Evolutionary conservation across 2,329 filamentous ascomycete genomes (phyloP), one percentile per base, ranked within the genome.

Genomic region (Fusarium sp.): DNA sequence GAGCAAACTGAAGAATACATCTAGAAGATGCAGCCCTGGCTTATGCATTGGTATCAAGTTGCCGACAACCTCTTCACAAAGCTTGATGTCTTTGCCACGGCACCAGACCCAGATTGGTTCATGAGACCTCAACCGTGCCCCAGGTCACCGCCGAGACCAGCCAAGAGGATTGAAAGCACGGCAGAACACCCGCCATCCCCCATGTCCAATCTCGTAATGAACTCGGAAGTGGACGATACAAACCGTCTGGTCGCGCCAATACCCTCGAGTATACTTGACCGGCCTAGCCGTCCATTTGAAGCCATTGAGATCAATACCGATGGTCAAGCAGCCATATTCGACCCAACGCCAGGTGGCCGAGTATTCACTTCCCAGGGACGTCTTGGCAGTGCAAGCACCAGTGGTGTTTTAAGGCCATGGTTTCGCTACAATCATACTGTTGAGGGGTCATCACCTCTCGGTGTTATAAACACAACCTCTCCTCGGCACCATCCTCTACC

Each of bases 61-160:
- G 77, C 74, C 15, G 70, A 79, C 8, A 16, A n/a, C 10, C 69
- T 82, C 19, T 78, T 80, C 44, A 9, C 23, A 3, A 23, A n/a
- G 18, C 66, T 76, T 21, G 23, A 44, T 5, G 64, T 80, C 19
- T 15, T 18, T 21, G 58, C 69, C 19, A 33, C 12, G 5, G 21
- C 71, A 8, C 80, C 80, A 13, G 46, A 64, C 10, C 37, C 68
- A 19, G 74, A 81, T 56, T 82, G 78, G 79, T 79, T 79, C 60
- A 30, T 30, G 28, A 64, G 64, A 23, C 77, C 79, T 38, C n/a
- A 40, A 18, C 12, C 23, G n/a, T 21, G 12, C 50, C 19, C 32
- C 4, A 32, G n/a, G 25, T 33, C 19, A 28, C 35, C 35, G 28
- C 32, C 30, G 16, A 52, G 18, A 37, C 12, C 43, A 40, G 19